Evolutionary conservation across 2,329 filamentous ascomycete genomes (phyloP).

Genomic region (Hymenoscyphus albidus): DNA sequence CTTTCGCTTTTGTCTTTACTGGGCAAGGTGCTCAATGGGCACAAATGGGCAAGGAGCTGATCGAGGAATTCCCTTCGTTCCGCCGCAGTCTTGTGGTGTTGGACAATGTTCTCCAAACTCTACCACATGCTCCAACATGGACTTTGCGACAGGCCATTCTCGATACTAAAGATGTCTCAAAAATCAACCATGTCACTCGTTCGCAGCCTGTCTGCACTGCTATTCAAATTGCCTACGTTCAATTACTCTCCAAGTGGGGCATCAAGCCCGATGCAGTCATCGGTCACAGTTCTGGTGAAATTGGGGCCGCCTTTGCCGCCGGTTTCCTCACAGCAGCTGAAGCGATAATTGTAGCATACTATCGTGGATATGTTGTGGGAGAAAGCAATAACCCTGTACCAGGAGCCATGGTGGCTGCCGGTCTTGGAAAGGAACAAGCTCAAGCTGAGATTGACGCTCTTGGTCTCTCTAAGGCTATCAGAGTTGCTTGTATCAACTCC

Average conservation of each 20-base stretch:
- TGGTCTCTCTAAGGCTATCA: background rate
- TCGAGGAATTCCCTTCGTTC: conserved; percentile 9
- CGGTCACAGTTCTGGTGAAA: conserved; percentile 47
- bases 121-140: conserved; percentile 10
- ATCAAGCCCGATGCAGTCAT: conserved; percentile 38
- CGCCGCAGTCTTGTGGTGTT: conserved; percentile 4
- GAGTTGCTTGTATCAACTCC: conserved; percentile 32
- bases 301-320: conserved; percentile 43
- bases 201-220: conserved; percentile 43
- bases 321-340: conserved; percentile 33
- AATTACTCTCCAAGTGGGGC: conserved; percentile 41
- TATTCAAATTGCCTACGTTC: conserved; percentile 43
- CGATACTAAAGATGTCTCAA: conserved; percentile 25
- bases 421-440: conserved; percentile 12
- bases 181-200: conserved; percentile 36
- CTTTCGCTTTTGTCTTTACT: conserved; percentile 24
- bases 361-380: conserved; percentile 22
- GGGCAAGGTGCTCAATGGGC: conserved; percentile 26
- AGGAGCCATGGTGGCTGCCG: conserved; percentile 31
- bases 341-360: conserved; percentile 44
- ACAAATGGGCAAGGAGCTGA: conserved; percentile 20
- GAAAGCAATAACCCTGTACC: conserved; percentile 8
- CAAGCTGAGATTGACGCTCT: conserved; percentile 5
- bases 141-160: conserved; percentile 2
- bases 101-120: conserved; percentile 7